Base-by-base conservation (phyloP, 2,329 filamentous ascomycete species). In the Diaporthe capsici region DNA sequence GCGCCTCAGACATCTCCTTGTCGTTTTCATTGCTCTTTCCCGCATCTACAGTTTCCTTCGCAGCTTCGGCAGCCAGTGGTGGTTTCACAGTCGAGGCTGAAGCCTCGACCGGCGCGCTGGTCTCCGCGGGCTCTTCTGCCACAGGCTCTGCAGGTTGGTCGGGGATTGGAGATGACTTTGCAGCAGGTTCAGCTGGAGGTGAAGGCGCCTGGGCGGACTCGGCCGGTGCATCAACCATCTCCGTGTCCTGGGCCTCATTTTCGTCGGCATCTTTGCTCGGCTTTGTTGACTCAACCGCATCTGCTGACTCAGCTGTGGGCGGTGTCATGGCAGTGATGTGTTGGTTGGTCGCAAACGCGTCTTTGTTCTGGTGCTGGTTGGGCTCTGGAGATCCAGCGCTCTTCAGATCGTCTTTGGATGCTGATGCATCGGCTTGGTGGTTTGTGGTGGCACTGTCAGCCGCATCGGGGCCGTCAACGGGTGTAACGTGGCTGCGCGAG, bases 181-280 rank as follows among this genome's bases (percentile, higher is more conserved):
- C 20, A 20, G 60, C 70, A 22, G 75, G 63, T 57, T 75, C 72
- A 22, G 75, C 76, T 49, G 72, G 72, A 4, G 71, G 72, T 5
- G 75, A 76, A 34, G 77, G 71, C 34, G 73, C 71, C 53, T 76
- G 63, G 25, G 75, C 75, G 49, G 79, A 79, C 37, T 74, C 71
- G 49, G 73, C 70, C 44, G 79, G 79, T 51, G 79, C 80, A 74
- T 84, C 82, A 13, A 73, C 74, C 83, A 83, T 85, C 10, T 82
- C 79, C 25, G 79, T 79, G 13, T 75, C 72, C 57, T 60, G 61
- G 34, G 58, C 55, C 51, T 76, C 72, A 28, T 39, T 61, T 13
- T 76, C 73, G n/a, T n/a, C 74, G 42, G 42, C 68, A 7, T 74
- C 61, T 57, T 60, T 71, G 55, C 70, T 47, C 12, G 34, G 44